Conservation (phyloP, 2,329 filamentous ascomycete genomes). For the Talaromyces sp. region DNA sequence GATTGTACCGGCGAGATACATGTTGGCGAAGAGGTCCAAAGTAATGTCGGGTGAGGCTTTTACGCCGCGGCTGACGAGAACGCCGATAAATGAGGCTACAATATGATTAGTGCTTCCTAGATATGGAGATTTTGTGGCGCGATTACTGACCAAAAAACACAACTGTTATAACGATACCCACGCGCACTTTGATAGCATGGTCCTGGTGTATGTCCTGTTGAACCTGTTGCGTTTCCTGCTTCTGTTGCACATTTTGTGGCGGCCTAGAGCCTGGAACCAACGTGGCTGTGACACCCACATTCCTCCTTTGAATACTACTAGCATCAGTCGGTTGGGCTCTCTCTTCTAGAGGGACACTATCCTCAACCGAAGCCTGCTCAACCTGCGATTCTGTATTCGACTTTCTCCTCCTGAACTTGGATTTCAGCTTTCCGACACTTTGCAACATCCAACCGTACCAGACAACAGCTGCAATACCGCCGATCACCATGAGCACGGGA, state of each 20-base stretch:
- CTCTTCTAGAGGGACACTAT: conserved; percentile 7
- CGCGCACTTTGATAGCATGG: conserved; percentile 36
- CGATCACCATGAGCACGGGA: conserved; percentile 58
- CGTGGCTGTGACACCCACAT: neutral
- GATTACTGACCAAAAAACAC: conserved; percentile 48
- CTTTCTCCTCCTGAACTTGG: conserved; percentile 26
- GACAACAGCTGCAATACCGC: conserved; percentile 51
- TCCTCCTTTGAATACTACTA: neutral
- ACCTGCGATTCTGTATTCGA: conserved; percentile 17
- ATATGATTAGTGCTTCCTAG: conserved; percentile 13
- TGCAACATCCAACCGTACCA: conserved; percentile 57
- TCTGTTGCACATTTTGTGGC: neutral
- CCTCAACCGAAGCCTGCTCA: neutral
- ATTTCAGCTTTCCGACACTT: conserved; percentile 20
- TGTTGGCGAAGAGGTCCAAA: conserved; percentile 65
- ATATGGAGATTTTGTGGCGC: neutral
- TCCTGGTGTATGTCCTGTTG: conserved; percentile 13
- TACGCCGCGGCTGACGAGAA: conserved; percentile 51
- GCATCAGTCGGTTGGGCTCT: neutral
- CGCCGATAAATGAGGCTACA: conserved; percentile 51
- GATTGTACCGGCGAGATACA: conserved; percentile 70
- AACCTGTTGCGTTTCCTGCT: neutral
- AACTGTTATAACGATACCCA: conserved; percentile 36
- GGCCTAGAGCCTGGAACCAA: neutral
- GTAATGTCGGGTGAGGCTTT: conserved; percentile 39